Percentiles rank a stretch among this genome's conserved stretches.
Evolutionary conservation across 768 basidiomycete genomes (phyloP).

Genomic region (Lactifluus hygrophoroides): DNA sequence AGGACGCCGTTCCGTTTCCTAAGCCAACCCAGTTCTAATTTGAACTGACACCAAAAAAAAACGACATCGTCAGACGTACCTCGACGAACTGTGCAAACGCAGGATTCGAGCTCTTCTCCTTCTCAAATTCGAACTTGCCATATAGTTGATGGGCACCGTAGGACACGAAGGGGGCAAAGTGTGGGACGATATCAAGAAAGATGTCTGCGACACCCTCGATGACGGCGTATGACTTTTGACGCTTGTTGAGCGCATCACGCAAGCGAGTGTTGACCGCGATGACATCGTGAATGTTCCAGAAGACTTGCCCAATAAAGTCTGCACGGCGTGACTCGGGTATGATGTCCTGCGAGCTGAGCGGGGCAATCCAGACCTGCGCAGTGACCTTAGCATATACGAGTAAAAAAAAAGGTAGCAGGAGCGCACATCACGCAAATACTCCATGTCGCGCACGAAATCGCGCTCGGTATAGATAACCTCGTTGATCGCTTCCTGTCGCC

Average conservation of each 20-base stretch:
- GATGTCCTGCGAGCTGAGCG: conserved; percentile 65
- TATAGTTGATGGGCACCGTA: conserved; percentile 97
- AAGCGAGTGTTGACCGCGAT: conserved; percentile 84
- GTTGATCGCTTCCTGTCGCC: conserved; percentile 95
- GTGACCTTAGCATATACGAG: background rate
- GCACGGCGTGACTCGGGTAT: conserved; percentile 69
- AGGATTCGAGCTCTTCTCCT: conserved; percentile 89
- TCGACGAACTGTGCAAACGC: conserved; percentile 95
- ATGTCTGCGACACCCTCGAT: conserved; percentile 91
- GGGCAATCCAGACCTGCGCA: conserved; percentile 78
- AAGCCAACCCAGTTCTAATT: background rate
- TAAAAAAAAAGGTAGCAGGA: conserved; percentile 2
- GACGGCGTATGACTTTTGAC: conserved; percentile 91
- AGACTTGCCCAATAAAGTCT: conserved; percentile 88
- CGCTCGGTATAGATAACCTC: conserved; percentile 93
- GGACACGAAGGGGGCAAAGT: conserved; percentile 87
- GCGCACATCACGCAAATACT: conserved; percentile 90
- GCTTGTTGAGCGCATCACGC: conserved; percentile 89
- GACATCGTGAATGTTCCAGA: conserved; percentile 96
- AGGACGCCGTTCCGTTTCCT: conserved; percentile 87
- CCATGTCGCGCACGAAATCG: conserved; percentile 96
- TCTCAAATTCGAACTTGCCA: conserved; percentile 98
- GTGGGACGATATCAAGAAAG: conserved; percentile 74
- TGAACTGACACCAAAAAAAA: background rate
- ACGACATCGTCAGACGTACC: conserved; percentile 38